Evolutionary conservation across 1,139 yeast genomes (phyloP).

Genomic region (Saccharomyces hybrid): DNA sequence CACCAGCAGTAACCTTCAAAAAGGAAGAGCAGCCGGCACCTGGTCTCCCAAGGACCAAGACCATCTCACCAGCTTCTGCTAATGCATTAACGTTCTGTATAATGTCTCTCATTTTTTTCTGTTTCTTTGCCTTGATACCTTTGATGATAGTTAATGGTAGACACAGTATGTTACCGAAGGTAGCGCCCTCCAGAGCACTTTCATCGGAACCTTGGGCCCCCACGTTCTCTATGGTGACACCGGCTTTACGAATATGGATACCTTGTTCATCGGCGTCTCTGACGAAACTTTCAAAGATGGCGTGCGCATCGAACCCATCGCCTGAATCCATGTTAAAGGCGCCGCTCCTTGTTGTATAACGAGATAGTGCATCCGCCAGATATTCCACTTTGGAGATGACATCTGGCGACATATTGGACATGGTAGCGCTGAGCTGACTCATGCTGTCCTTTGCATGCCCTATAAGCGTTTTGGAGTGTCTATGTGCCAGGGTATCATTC

Average conservation of each 20-base stretch:
- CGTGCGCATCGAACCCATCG: slow-evolving; percentile 18
- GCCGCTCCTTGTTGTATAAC: slow-evolving; percentile 21
- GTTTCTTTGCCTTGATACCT: slow-evolving; percentile 20
- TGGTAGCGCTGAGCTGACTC: not conserved
- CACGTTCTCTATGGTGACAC: slow-evolving; percentile 43
- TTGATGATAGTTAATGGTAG: slow-evolving; percentile 34
- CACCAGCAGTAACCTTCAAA: slow-evolving; percentile 49
- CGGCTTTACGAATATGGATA: slow-evolving; percentile 39
- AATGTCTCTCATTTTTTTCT: slow-evolving; percentile 35
- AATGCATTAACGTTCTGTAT: slow-evolving; percentile 38
- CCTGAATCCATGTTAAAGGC: slow-evolving; percentile 7
- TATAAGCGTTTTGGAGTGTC: slow-evolving; percentile 13
- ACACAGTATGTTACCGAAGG: slow-evolving; percentile 42
- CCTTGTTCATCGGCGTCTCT: slow-evolving; percentile 37
- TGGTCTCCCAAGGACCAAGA: slow-evolving; percentile 56
- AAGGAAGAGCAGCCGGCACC: slow-evolving; percentile 63
- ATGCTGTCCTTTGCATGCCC: not conserved
- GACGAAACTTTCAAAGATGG: slow-evolving; percentile 16
- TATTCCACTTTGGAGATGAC: slow-evolving; percentile 19
- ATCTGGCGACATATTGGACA: slow-evolving; percentile 12
- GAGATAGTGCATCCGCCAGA: slow-evolving; percentile 22
- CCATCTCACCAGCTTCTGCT: slow-evolving; percentile 52
- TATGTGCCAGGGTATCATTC: slow-evolving; percentile 13
- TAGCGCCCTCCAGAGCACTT: slow-evolving; percentile 40
- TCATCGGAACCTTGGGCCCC: slow-evolving; percentile 44